Conservation (phyloP, 495 filamentous ascomycete genomes). For the Podospora fimiseda region DNA sequence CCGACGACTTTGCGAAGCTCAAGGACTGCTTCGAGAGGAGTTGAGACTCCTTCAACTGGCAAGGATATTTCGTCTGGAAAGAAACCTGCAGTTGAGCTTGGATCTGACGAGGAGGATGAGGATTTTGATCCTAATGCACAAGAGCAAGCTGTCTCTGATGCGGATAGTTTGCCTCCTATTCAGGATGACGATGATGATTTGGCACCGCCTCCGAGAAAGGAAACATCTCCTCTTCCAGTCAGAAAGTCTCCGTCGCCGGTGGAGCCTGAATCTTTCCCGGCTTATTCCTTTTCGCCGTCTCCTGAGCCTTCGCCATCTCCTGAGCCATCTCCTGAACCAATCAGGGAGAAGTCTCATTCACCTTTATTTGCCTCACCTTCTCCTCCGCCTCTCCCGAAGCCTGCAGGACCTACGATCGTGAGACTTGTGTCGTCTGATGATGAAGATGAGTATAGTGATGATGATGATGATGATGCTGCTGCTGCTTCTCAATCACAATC, state of each 20-base stretch:
- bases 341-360: background rate
- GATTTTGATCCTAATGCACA: conserved; percentile 28
- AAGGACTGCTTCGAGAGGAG: conserved; percentile 2
- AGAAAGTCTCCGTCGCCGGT: too few species aligned
- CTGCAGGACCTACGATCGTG: conserved; percentile 25
- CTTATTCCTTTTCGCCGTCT: background rate
- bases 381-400: conserved; percentile 4
- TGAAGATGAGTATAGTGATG: conserved; percentile 9
- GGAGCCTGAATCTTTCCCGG: too few species aligned
- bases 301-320: conserved; percentile 8
- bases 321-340: background rate
- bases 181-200: background rate
- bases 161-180: conserved; percentile 5
- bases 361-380: background rate
- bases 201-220: too few species aligned
- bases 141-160: conserved; percentile 16
- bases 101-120: conserved; percentile 20
- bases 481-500: conserved; percentile 8
- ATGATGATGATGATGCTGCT: too few species aligned
- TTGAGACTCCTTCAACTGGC: conserved; percentile 1
- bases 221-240: too few species aligned
- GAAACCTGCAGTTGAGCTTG: conserved; percentile 7
- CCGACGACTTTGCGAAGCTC: conserved; percentile 12
- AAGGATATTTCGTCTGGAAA: conserved; percentile 1
- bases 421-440: conserved; percentile 20